These are phyloP conservation scores for Phytophthora syringae DNA, from an alignment of 352 stramenopile genomes.

Conservation along the genomic window DNA sequence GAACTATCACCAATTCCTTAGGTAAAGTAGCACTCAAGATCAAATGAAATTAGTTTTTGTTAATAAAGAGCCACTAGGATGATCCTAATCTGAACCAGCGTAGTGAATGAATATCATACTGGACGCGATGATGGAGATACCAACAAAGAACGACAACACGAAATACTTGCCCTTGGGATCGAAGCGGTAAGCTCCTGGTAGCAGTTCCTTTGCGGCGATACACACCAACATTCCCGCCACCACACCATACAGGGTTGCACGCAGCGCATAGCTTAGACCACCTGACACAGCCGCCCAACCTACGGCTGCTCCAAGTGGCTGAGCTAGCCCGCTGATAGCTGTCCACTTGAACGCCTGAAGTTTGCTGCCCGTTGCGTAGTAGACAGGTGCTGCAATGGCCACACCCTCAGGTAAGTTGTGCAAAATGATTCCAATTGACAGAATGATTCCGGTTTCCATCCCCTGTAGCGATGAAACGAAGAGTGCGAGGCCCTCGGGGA, in stretches of 20 bases:
- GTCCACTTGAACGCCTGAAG: slow-evolving; percentile 94
- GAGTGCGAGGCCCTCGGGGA: slow-evolving; percentile 96
- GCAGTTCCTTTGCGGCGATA: slow-evolving; percentile 92
- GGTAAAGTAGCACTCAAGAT: neutral
- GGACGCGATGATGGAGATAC: slow-evolving; percentile 88
- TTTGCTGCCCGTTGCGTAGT: slow-evolving; percentile 95
- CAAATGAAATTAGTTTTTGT: neutral
- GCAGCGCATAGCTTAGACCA: slow-evolving; percentile 67
- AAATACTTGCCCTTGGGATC: slow-evolving; percentile 89
- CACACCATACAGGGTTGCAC: slow-evolving; percentile 91
- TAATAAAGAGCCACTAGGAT: neutral
- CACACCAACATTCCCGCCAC: slow-evolving; percentile 94
- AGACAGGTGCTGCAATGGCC: slow-evolving; percentile 95
- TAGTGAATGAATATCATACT: slow-evolving; percentile 90
- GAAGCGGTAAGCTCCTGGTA: slow-evolving; percentile 91
- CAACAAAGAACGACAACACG: slow-evolving; percentile 84
- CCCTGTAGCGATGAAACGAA: slow-evolving; percentile 94
- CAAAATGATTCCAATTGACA: slow-evolving; percentile 96
- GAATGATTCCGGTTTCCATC: slow-evolving; percentile 86
- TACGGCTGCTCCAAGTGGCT: slow-evolving; percentile 91
- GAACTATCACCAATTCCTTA: neutral
- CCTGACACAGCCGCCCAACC: slow-evolving; percentile 56
- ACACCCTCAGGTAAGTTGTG: slow-evolving; percentile 98
- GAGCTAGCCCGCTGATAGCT: slow-evolving; percentile 86
- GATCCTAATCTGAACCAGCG: slow-evolving; percentile 41